These are phyloP conservation scores for Vanderwaltozyma tropicalis DNA, from an alignment of 805 yeast genomes.

Conservation along the genomic window DNA sequence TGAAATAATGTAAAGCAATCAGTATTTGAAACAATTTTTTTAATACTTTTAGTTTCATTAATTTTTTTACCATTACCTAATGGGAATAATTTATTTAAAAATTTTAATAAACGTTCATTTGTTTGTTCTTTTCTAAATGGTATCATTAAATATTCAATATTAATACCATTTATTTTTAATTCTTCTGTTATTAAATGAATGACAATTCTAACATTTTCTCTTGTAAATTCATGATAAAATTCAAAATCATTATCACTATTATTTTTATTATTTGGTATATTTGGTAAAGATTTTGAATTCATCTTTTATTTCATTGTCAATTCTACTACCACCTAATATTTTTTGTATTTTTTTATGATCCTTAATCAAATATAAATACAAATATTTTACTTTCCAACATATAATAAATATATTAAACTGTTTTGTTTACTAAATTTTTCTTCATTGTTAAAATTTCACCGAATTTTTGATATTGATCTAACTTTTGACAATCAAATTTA, in stretches of 20 bases:
- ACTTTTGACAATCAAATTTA: too few species aligned
- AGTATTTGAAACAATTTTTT: slow-evolving; percentile 35
- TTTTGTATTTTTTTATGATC: background rate
- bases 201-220: slow-evolving; percentile 56
- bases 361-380: background rate
- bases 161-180: slow-evolving; percentile 57
- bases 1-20: slow-evolving; percentile 66
- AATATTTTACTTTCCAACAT: background rate
- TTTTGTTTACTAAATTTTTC: too few species aligned
- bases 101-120: slow-evolving; percentile 47
- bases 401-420: too few species aligned
- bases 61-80: slow-evolving; percentile 40
- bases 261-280: background rate
- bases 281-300: slow-evolving; percentile 1
- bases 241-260: slow-evolving; percentile 23
- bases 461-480: too few species aligned
- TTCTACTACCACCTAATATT: too few species aligned
- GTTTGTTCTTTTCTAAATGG: slow-evolving; percentile 68
- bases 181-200: slow-evolving; percentile 65
- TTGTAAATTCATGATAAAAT: slow-evolving; percentile 40
- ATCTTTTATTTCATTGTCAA: background rate
- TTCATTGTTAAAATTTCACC: too few species aligned
- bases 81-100: slow-evolving; percentile 51
- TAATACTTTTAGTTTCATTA: slow-evolving; percentile 30
- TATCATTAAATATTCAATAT: slow-evolving; percentile 62